Percentiles rank a stretch among this genome's conserved stretches.
phyloP scores from a whole-genome alignment of 768 basidiomycete species.

The Omphalotus guepiniiformis region DNA sequence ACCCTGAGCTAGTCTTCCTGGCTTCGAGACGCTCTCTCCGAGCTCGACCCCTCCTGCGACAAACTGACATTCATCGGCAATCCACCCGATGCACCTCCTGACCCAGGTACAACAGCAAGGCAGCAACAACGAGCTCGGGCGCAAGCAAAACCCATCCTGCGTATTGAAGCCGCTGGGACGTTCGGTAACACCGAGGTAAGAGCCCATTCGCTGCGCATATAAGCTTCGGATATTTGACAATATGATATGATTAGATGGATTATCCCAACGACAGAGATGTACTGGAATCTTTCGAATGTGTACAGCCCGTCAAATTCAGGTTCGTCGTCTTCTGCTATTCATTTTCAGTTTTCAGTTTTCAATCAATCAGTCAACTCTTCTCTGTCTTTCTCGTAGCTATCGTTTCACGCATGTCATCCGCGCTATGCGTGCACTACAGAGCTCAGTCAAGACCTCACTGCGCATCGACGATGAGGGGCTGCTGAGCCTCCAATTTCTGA shows the following conservation, averaged over 20 bases:
- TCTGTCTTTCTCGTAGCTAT: conserved; percentile 51
- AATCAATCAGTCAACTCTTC: too few species aligned
- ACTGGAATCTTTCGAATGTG: conserved; percentile 86
- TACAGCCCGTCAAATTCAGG: conserved; percentile 64
- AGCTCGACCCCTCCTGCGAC: conserved; percentile 85
- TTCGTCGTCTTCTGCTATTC: conserved; percentile 24
- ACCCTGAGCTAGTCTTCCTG: conserved; percentile 64
- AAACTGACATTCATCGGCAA: conserved; percentile 81
- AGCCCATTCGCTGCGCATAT: neutral
- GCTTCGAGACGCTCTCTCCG: conserved; percentile 89
- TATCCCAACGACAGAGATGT: conserved; percentile 93
- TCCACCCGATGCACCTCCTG: conserved; percentile 38
- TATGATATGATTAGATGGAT: conserved; percentile 64
- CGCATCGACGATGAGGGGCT: conserved; percentile 81
- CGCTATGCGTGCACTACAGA: conserved; percentile 71
- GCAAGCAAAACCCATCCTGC: conserved; percentile 58
- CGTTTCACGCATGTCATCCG: conserved; percentile 73
- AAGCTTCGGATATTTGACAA: neutral
- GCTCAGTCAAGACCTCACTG: conserved; percentile 83
- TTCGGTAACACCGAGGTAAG: conserved; percentile 83
- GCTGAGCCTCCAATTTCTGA: conserved; percentile 86
- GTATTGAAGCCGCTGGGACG: conserved; percentile 75
- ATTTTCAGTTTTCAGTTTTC: neutral
- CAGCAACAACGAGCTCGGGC: conserved; percentile 21
- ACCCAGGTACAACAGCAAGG: conserved; percentile 17